Evolutionary conservation across 768 basidiomycete genomes (phyloP).

Genomic region (Mrakia frigida): DNA sequence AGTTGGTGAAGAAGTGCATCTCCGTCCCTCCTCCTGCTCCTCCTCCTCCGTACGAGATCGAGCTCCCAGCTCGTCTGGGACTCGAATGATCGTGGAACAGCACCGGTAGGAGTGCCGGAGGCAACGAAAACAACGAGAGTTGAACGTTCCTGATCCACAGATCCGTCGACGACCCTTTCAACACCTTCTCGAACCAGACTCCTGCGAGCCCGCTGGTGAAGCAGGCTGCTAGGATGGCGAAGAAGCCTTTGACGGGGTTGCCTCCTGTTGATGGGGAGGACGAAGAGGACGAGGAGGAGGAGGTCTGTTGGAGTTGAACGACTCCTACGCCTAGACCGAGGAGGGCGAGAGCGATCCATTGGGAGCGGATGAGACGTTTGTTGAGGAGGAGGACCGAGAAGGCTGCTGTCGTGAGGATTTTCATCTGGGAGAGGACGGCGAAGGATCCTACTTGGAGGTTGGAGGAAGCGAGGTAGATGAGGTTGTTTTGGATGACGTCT

Average conservation of each 20-base stretch:
- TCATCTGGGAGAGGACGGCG: conserved; percentile 96
- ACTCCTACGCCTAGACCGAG: conserved; percentile 83
- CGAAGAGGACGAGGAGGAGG: too few relatives aligned
- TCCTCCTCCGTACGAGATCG: too few relatives aligned
- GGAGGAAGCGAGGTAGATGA: conserved; percentile 88
- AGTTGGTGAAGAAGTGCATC: conserved; percentile 32
- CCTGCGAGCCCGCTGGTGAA: conserved; percentile 14
- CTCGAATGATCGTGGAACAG: conserved; percentile 25
- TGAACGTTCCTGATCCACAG: conserved; percentile 38
- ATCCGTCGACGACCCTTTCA: conserved; percentile 9
- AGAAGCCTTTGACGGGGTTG: conserved; percentile 21
- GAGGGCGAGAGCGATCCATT: conserved; percentile 79
- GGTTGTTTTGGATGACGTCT: conserved; percentile 79
- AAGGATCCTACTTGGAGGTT: conserved; percentile 93
- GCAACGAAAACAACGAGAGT: conserved; percentile 33
- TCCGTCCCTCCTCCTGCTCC: too few relatives aligned
- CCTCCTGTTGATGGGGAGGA: too few relatives aligned
- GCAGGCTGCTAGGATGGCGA: conserved; percentile 16
- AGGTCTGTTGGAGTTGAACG: conserved; percentile 71
- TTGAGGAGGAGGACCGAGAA: conserved; percentile 78
- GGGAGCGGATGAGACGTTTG: conserved; percentile 62
- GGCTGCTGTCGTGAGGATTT: conserved; percentile 88
- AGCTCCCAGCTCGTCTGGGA: not conserved
- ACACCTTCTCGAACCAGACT: conserved; percentile 17
- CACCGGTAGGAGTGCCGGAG: conserved; percentile 35